A percentile compares a stretch with the other conserved stretches of the same genome.
Conservation (phyloP, 1,284 basidiomycete genomes). For the Rhodotorula sp. region DNA sequence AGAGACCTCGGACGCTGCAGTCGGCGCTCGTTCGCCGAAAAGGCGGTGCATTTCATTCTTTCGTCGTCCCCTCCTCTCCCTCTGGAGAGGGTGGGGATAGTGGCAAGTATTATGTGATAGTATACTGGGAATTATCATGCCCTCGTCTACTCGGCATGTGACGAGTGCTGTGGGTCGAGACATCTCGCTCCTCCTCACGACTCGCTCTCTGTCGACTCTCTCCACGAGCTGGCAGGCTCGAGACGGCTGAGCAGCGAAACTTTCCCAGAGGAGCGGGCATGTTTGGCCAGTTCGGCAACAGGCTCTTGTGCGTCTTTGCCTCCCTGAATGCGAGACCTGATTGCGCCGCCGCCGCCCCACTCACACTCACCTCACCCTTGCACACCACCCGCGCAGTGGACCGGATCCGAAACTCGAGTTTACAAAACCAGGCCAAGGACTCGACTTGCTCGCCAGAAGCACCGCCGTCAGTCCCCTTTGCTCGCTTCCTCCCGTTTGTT, state of each 20-base stretch:
- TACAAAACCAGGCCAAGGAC: constrained; percentile 72
- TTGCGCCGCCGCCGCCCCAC: background rate
- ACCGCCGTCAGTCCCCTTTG: constrained; percentile 59
- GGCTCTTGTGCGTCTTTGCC: constrained; percentile 18
- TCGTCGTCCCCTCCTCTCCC: background rate
- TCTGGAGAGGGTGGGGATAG: background rate
- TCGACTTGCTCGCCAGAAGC: constrained; percentile 62
- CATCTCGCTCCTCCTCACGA: background rate
- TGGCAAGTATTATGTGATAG: background rate
- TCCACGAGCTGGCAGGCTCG: no score
- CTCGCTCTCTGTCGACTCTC: background rate
- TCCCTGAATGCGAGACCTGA: background rate
- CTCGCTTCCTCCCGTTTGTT: background rate
- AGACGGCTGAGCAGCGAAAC: no score
- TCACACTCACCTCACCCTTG: no score
- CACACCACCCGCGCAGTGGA: constrained; percentile 20
- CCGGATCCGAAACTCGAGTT: constrained; percentile 84
- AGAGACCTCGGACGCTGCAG: no score
- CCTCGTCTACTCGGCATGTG: no score
- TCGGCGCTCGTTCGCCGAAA: background rate
- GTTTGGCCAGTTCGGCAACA: constrained; percentile 22
- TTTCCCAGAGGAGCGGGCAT: constrained; percentile 4
- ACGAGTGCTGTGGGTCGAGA: background rate
- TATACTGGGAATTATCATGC: background rate
- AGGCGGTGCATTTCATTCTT: background rate